phyloP scores from a whole-genome alignment of 1,284 basidiomycete species.

The Xerocomus nothofagi region DNA sequence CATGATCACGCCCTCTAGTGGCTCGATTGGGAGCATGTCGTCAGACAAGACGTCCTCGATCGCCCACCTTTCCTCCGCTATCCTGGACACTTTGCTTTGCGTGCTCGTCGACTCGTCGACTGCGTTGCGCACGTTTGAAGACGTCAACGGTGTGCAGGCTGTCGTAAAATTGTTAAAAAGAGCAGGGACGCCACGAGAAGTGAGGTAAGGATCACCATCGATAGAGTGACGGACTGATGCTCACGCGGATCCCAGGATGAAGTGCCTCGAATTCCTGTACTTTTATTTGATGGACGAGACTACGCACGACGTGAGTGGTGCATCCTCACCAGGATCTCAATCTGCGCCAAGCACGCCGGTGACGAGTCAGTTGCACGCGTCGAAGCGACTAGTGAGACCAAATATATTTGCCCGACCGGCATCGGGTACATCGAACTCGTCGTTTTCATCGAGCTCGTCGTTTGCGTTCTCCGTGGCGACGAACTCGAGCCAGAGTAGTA shows the following conservation, averaged over 20 bases:
- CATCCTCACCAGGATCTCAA: constrained; percentile 12
- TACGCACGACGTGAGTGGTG: constrained; percentile 20
- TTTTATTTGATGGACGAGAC: constrained; percentile 88
- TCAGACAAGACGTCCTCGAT: constrained; percentile 29
- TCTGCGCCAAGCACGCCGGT: constrained; percentile 32
- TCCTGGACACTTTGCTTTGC: constrained; percentile 82
- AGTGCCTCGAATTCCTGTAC: constrained; percentile 89
- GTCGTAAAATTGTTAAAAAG: constrained; percentile 84
- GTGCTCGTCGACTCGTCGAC: constrained; percentile 78
- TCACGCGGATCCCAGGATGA: constrained; percentile 64
- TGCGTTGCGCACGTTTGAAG: constrained; percentile 77
- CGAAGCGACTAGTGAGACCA: constrained; percentile 20
- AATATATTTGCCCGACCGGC: constrained; percentile 30
- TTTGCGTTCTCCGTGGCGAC: constrained; percentile 45
- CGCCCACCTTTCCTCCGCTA: constrained; percentile 52
- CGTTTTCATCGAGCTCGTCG: constrained; percentile 38
- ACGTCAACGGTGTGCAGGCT: constrained; percentile 69
- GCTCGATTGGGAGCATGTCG: constrained; percentile 10
- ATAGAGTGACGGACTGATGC: neutral
- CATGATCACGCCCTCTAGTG: constrained; percentile 35
- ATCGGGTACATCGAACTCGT: constrained; percentile 29
- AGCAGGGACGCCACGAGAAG: constrained; percentile 76
- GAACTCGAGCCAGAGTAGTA: constrained; percentile 38
- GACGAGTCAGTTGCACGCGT: constrained; percentile 37
- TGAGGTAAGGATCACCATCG: constrained; percentile 54